Conservation (phyloP, 116 monocot genomes). For the Iris pallida region DNA sequence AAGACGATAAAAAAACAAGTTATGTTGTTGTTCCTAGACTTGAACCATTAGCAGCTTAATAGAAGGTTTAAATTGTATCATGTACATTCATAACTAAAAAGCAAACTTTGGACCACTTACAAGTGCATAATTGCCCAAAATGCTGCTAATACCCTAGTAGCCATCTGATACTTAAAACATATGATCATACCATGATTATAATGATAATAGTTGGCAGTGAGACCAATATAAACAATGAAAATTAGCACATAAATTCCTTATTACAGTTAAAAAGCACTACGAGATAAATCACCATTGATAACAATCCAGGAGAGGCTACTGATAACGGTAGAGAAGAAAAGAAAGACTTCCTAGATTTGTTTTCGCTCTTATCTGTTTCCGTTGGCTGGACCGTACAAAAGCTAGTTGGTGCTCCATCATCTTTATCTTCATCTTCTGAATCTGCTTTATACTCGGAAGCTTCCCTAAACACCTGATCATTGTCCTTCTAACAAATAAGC, state of each 20-base stretch:
- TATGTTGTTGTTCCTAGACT: too few relatives aligned
- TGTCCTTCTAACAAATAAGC: too few relatives aligned
- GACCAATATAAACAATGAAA: background rate
- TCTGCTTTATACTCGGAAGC: constrained; percentile 23
- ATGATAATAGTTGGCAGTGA: background rate
- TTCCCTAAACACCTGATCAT: constrained; percentile 15
- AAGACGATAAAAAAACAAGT: background rate
- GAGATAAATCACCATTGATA: constrained; percentile 29
- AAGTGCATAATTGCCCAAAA: background rate
- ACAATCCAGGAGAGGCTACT: constrained; percentile 15
- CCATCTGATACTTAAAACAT: background rate
- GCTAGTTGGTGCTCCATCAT: constrained; percentile 52
- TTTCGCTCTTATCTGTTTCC: constrained; percentile 14
- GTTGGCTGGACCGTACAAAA: constrained; percentile 44
- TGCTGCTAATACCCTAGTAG: too few relatives aligned
- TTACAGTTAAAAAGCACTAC: background rate
- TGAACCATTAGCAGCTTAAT: too few relatives aligned
- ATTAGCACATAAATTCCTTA: too few relatives aligned
- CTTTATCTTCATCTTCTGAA: constrained; percentile 48
- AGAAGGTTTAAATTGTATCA: background rate
- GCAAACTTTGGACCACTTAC: background rate
- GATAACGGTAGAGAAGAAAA: constrained; percentile 75
- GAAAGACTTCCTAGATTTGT: constrained; percentile 26
- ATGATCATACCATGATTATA: background rate
- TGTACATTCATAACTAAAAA: background rate